Evolutionary conservation across 148 eudicot genomes (phyloP).

Genomic region (Oxyria digyna): DNA sequence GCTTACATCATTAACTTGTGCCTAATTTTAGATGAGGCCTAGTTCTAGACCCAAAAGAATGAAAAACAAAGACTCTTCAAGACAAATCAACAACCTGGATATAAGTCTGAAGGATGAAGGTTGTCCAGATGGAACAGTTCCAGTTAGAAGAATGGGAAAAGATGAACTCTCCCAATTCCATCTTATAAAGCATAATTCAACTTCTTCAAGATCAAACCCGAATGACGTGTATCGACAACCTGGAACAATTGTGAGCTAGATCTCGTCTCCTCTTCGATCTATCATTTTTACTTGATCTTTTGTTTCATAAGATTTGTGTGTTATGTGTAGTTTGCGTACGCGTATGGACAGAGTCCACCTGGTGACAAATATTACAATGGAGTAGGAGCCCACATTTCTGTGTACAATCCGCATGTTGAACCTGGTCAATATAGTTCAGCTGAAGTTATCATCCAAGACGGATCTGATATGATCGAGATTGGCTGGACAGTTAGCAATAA

Average conservation of each 20-base stretch:
- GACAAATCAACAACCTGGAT: not conserved
- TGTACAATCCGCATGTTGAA: not conserved
- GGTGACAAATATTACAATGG: not conserved
- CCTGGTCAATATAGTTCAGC: not conserved
- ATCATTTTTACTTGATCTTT: no score
- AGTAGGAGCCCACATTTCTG: not conserved
- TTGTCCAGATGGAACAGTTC: conserved; percentile 15
- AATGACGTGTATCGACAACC: not conserved
- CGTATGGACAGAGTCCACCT: not conserved
- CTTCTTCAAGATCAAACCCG: not conserved
- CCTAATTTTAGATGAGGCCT: conserved; percentile 10
- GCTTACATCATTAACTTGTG: not conserved
- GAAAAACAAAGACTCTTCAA: not conserved
- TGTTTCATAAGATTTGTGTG: not conserved
- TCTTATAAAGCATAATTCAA: not conserved
- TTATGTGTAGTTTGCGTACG: not conserved
- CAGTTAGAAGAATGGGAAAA: conserved; percentile 8
- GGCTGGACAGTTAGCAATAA: not conserved
- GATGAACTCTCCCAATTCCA: conserved; percentile 9
- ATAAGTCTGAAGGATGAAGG: conserved; percentile 12
- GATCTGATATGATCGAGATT: not conserved
- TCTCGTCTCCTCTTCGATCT: no score
- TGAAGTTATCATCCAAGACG: not conserved
- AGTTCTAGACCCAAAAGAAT: conserved; percentile 2
- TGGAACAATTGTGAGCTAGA: not conserved